Evolutionary conservation across 2,329 filamentous ascomycete species (phyloP), one percentile per base, ranked within the genome.

Genomic region (Blastomyces emzantsi): DNA sequence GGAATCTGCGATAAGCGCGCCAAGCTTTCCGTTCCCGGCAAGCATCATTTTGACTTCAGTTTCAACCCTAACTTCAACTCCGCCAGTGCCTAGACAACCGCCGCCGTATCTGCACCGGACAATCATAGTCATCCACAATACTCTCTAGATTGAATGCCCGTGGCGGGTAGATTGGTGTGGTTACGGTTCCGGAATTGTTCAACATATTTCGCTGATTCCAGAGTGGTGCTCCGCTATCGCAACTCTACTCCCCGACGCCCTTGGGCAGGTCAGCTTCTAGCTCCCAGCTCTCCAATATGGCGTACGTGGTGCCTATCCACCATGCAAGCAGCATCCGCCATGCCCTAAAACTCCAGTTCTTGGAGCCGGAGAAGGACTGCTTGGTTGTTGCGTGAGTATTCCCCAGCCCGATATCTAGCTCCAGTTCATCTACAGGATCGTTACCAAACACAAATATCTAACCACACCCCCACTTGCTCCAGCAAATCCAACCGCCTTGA

Each of bases 281-380:
- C 33, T 33, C 30, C 25, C n/a, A 45, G 36, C 19, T 54, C 19
- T 59, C n/a, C 54, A 72, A 49, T 65, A 99, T 99, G 94, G 90
- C 94, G 61, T 99, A 97, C 76, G 81, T 99, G 71, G 92, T 91
- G 66, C 92, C 94, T 49, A 94, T 99, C 64, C 94, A 99, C 76
- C 85, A 87, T 70, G 89, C 94, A 30, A 97, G 90, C 75, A 96
- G 91, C 79, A 87, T 97, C 67, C 87, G 92, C 63, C 90, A 96
- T 83, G 93, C 92, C 17, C 76, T 97, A 68, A 90, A 88, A 73
- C 83, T 93, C 65, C 87, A 86, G 70, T 87, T 97, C 70, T 80
- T 96, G 61, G 83, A 85, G 54, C 79, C 85, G 4, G 85, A 90
- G 60, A 85, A 92, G 66, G 89, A 96, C 70, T 92, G 90, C 70